phyloP scores from a whole-genome alignment of 2,329 filamentous ascomycete genomes.

The Penicillium aurantiogriseum region DNA sequence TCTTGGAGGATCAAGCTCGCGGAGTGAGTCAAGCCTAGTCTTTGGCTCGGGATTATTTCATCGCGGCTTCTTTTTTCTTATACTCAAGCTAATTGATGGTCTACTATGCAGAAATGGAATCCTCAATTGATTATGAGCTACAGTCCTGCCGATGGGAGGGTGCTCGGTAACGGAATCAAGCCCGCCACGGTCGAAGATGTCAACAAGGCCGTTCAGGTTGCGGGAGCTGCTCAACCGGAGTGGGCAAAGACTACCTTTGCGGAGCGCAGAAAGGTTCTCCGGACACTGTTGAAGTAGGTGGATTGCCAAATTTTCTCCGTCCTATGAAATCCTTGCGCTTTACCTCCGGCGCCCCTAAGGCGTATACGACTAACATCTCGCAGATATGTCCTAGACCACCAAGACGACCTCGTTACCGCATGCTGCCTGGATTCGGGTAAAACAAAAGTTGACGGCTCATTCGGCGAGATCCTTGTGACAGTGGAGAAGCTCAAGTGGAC shows the following conservation, averaged over 20 bases:
- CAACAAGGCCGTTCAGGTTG: constrained; percentile 72
- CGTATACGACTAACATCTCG: not conserved
- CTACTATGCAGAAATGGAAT: constrained; percentile 38
- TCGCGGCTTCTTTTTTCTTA: not conserved
- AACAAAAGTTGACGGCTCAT: constrained; percentile 88
- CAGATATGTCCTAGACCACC: constrained; percentile 78
- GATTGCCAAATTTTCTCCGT: not conserved
- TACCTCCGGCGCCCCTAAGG: not conserved
- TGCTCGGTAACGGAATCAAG: constrained; percentile 65
- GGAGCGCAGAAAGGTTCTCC: constrained; percentile 74
- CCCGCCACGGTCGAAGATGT: constrained; percentile 74
- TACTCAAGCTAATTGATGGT: constrained; percentile 15
- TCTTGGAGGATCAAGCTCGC: constrained; percentile 39
- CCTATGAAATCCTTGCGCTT: not conserved
- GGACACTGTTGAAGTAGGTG: constrained; percentile 67
- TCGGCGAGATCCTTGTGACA: constrained; percentile 93
- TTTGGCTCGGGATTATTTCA: not conserved
- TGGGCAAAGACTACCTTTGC: constrained; percentile 79
- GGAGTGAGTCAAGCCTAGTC: constrained; percentile 33
- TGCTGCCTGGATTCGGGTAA: constrained; percentile 94
- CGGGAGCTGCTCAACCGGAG: constrained; percentile 68
- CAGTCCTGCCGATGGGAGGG: constrained; percentile 81
- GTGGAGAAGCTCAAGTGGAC: constrained; percentile 95
- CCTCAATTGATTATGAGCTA: constrained; percentile 44
- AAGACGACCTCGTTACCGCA: constrained; percentile 78